phyloP scores from a whole-genome alignment of 148 eudicot species.

The Mesembryanthemum crystallinum region DNA sequence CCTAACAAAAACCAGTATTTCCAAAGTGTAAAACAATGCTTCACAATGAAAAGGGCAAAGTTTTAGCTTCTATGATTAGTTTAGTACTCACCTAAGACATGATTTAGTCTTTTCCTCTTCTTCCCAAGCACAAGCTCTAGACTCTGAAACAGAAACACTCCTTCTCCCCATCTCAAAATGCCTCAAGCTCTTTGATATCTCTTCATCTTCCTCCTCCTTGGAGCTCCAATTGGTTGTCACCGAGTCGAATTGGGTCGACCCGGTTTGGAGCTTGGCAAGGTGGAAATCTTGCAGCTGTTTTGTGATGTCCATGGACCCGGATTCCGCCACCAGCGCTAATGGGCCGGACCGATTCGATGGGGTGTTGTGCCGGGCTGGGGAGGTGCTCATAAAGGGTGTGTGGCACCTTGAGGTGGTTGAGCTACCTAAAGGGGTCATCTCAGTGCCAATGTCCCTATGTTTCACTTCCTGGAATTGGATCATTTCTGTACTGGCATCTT shows the following conservation, averaged over 20 bases:
- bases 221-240: slow-evolving; percentile 69
- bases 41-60: not conserved
- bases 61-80: not conserved
- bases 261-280: slow-evolving; percentile 59
- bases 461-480: slow-evolving; percentile 39
- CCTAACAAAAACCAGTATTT: slow-evolving; percentile 37
- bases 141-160: slow-evolving; percentile 63
- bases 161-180: slow-evolving; percentile 69
- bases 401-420: slow-evolving; percentile 78
- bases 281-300: slow-evolving; percentile 54
- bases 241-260: slow-evolving; percentile 49
- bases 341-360: slow-evolving; percentile 74
- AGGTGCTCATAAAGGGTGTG: slow-evolving; percentile 64
- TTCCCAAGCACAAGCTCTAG: slow-evolving; percentile 62
- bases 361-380: slow-evolving; percentile 80
- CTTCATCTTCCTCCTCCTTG: slow-evolving; percentile 91
- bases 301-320: slow-evolving; percentile 40
- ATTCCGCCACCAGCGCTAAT: slow-evolving; percentile 29
- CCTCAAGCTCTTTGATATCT: slow-evolving; percentile 84
- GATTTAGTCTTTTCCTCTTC: slow-evolving; percentile 72
- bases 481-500: slow-evolving; percentile 41
- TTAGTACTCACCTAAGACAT: slow-evolving; percentile 56
- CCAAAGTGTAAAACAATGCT: not conserved
- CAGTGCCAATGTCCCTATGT: slow-evolving; percentile 82
- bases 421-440: slow-evolving; percentile 88